These are phyloP conservation scores for Trametes cingulata DNA, from an alignment of 768 basidiomycete species.

Conservation along the genomic window DNA sequence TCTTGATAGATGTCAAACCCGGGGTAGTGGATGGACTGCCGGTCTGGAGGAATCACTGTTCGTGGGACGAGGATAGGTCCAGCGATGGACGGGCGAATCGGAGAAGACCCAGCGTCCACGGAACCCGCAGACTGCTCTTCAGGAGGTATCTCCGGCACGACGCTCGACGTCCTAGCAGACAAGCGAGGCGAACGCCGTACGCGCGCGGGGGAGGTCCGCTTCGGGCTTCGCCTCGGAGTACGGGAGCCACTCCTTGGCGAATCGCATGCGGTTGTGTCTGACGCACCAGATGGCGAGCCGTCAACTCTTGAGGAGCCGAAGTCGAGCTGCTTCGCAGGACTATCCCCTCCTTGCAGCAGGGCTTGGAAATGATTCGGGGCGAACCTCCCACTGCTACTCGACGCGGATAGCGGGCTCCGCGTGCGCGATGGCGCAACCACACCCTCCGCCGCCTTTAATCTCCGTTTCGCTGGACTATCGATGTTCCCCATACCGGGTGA, in stretches of 20 bases:
- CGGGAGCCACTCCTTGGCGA: background rate
- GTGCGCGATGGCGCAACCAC: slow-evolving; percentile 41
- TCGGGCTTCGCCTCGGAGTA: slow-evolving; percentile 14
- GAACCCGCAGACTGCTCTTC: background rate
- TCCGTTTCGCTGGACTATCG: slow-evolving; percentile 68
- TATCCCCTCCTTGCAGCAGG: slow-evolving; percentile 43
- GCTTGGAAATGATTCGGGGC: slow-evolving; percentile 43
- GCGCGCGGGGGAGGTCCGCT: background rate
- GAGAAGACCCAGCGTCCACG: background rate
- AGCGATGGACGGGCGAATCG: background rate
- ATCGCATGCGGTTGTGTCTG: slow-evolving; percentile 3
- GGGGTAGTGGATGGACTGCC: slow-evolving; percentile 64
- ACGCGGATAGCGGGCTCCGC: slow-evolving; percentile 41
- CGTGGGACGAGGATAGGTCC: slow-evolving; percentile 25
- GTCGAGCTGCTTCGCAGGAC: slow-evolving; percentile 54
- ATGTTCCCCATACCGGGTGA: slow-evolving; percentile 51
- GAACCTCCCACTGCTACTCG: slow-evolving; percentile 41
- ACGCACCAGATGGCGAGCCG: background rate
- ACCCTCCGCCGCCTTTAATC: slow-evolving; percentile 59
- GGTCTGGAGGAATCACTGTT: slow-evolving; percentile 47
- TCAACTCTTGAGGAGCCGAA: slow-evolving; percentile 40
- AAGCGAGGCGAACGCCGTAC: slow-evolving; percentile 15
- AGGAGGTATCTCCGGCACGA: background rate
- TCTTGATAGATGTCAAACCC: slow-evolving; percentile 64
- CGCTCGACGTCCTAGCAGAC: background rate